Evolutionary conservation across 2,329 filamentous ascomycete genomes (phyloP).

Genomic region (Alternaria atra): DNA sequence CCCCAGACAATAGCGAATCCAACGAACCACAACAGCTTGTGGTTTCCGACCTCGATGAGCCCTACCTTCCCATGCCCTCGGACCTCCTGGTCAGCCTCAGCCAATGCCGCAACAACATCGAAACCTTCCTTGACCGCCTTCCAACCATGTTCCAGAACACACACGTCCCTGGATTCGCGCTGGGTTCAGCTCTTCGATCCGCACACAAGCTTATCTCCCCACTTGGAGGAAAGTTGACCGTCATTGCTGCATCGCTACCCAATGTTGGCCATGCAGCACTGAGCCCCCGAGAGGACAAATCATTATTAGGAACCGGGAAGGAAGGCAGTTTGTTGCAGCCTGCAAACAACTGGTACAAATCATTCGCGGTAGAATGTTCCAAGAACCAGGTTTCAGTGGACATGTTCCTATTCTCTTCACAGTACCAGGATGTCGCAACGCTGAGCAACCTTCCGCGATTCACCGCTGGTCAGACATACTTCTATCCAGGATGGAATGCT

Average conservation of each 20-base stretch:
- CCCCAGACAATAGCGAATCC: conserved; percentile 84
- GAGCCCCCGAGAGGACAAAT: conserved; percentile 93
- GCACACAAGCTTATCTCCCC: conserved; percentile 96
- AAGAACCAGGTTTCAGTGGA: conserved; percentile 95
- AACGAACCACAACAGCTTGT: conserved; percentile 91
- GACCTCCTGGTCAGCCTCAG: conserved; percentile 89
- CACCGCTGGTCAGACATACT: conserved; percentile 97
- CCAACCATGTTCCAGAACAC: conserved; percentile 98
- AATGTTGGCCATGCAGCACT: conserved; percentile 90
- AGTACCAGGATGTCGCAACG: conserved; percentile 91
- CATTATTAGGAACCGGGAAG: conserved; percentile 90
- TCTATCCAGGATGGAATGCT: conserved; percentile 98
- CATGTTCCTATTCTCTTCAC: conserved; percentile 49
- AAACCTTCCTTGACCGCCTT: conserved; percentile 87
- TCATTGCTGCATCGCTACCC: conserved; percentile 87
- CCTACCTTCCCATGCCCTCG: conserved; percentile 91
- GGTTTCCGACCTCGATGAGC: conserved; percentile 93
- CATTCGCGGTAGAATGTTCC: conserved; percentile 97
- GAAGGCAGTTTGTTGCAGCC: conserved; percentile 89
- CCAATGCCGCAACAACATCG: conserved; percentile 89
- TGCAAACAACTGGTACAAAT: conserved; percentile 97
- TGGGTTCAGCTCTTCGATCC: conserved; percentile 91
- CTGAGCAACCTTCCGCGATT: conserved; percentile 95
- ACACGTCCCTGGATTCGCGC: conserved; percentile 86
- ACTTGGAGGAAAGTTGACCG: conserved; percentile 92